Evolutionary conservation across 2,329 filamentous ascomycete genomes (phyloP), one percentile per base, ranked within the genome.

Genomic region (Xylariaceae sp.): DNA sequence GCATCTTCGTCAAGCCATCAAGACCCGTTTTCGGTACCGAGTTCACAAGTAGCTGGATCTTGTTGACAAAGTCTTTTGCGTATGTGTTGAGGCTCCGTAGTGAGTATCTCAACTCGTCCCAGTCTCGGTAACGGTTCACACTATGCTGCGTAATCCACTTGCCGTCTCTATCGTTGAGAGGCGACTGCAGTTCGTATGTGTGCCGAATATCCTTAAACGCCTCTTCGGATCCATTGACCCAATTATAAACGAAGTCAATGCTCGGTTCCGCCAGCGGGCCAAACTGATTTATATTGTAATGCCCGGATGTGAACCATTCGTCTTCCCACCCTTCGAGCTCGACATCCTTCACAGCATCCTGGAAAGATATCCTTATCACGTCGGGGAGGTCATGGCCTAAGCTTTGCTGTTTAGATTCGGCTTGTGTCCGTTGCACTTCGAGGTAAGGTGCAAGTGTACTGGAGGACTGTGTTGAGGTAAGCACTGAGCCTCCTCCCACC

Each of bases 181-280:
- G 64, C 1, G 69, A 72, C 44, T 70, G 65, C 11, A 68, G 32
- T 53, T 74, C 71, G 48, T 69, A 73, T 9, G 61, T 60, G 39
- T 62, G 64, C 40, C 70, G 69, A 11, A 67, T 68, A 7, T 62
- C 51, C 18, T 58, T 61, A 42, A 73, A 69, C 12, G 66, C 65
- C 19, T 58, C 50, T 12, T 74, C 70, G 2, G 69, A 71, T 12
- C 71, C 70, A 51, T 74, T 74, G 31, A 73, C 69, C 71, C 71
- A 71, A 60, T 68, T 70, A 49, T 71, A 72, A 10, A 73, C 66
- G 55, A 73, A 73, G 53, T 73, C 70, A 48, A 73, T 71, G 45
- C 68, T 71, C 11, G 71, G 65, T 51, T 73, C 71, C 2, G 57
- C 48, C 27, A 71, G 53, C 30, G 60, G 63, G 3, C 65, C 66